phyloP scores from a whole-genome alignment of 2,329 filamentous ascomycete genomes.

The Pleurostoma richardsiae region DNA sequence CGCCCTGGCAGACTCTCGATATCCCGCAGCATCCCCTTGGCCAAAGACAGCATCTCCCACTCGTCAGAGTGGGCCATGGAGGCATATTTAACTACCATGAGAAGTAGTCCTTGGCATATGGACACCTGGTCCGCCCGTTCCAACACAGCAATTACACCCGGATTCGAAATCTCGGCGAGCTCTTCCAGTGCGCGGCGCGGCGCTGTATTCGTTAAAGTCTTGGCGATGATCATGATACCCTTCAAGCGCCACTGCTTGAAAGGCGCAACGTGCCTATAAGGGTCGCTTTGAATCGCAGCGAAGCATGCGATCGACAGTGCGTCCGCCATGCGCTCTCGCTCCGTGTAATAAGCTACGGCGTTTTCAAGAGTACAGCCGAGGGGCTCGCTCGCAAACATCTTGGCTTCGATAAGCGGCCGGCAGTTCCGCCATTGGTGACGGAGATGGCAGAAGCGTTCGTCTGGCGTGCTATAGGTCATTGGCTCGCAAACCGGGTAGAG shows the following conservation, averaged over 20 bases:
- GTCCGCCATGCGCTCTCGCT: slow-evolving; percentile 32
- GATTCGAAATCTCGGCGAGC: slow-evolving; percentile 16
- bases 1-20: slow-evolving; percentile 41
- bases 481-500: slow-evolving; percentile 22
- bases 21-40: slow-evolving; percentile 42
- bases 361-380: slow-evolving; percentile 39
- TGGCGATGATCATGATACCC: slow-evolving; percentile 44
- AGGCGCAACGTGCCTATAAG: slow-evolving; percentile 43
- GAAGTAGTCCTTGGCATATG: slow-evolving; percentile 47
- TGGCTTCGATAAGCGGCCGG: slow-evolving; percentile 26
- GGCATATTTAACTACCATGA: slow-evolving; percentile 38
- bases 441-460: slow-evolving; percentile 15
- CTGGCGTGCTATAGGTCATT: slow-evolving; percentile 6
- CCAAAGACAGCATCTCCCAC: slow-evolving; percentile 39
- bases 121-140: slow-evolving; percentile 45
- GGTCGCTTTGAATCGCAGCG: slow-evolving; percentile 39
- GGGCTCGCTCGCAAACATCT: slow-evolving; percentile 45
- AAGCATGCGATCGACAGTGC: slow-evolving; percentile 44
- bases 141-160: slow-evolving; percentile 22
- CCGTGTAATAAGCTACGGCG: slow-evolving; percentile 37
- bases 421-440: slow-evolving; percentile 29
- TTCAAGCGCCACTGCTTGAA: slow-evolving; percentile 47
- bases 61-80: slow-evolving; percentile 35
- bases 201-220: slow-evolving; percentile 45
- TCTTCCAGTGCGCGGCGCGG: slow-evolving; percentile 26